Evolutionary conservation across 1,139 yeast species (phyloP).

Genomic region (Pichia norvegensis): DNA sequence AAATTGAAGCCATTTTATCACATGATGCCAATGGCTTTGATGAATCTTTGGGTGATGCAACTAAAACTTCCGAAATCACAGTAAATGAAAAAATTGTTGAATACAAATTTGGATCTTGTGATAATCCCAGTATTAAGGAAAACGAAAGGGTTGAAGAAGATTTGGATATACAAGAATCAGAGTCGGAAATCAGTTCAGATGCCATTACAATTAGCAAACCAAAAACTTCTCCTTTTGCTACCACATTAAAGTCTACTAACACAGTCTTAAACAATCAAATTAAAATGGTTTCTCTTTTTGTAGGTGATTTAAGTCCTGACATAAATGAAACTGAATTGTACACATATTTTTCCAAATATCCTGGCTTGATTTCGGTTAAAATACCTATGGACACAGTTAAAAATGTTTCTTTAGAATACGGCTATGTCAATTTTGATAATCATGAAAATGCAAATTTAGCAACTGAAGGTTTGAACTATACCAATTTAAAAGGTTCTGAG

Average conservation of each 20-base stretch:
- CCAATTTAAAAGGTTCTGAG: constrained; percentile 33
- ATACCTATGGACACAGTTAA: constrained; percentile 36
- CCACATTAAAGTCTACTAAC: neutral
- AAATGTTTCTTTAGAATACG: constrained; percentile 41
- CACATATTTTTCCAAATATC: constrained; percentile 30
- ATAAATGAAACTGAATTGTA: constrained; percentile 35
- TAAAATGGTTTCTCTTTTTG: constrained; percentile 31
- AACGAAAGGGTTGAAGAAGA: neutral
- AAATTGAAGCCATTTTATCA: neutral
- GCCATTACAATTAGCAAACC: constrained; percentile 7
- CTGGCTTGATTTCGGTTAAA: constrained; percentile 39
- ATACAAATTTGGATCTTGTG: too few species aligned
- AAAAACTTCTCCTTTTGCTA: neutral
- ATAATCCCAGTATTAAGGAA: neutral
- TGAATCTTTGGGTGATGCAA: neutral
- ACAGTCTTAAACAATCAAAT: constrained; percentile 4
- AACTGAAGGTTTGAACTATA: constrained; percentile 38
- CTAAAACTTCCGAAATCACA: neutral
- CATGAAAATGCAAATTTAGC: constrained; percentile 35
- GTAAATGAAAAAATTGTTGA: neutral
- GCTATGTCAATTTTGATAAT: constrained; percentile 39
- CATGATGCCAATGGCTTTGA: neutral
- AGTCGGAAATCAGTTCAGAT: constrained; percentile 13
- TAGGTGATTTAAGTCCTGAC: constrained; percentile 39
- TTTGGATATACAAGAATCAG: constrained; percentile 1